A percentile compares a stretch with the other conserved stretches of the same genome.
Conservation (phyloP, 176 grass and related monocot species). For the Sorghum bicolor region DNA sequence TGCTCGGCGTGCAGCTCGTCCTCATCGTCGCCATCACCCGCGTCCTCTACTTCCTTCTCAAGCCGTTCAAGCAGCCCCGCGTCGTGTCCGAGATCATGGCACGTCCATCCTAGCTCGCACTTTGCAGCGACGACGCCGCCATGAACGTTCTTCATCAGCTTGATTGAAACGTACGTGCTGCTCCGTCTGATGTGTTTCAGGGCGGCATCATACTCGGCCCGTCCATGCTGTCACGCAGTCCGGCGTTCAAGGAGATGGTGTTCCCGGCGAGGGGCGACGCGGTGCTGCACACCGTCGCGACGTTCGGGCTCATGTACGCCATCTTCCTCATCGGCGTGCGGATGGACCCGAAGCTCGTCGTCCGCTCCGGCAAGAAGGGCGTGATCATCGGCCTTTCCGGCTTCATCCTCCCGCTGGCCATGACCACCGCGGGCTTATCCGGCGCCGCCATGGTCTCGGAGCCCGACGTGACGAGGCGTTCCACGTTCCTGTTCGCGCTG, state of each 20-base stretch:
- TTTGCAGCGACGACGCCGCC: not conserved
- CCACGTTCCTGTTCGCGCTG: conserved; percentile 49
- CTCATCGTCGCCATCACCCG: conserved; percentile 75
- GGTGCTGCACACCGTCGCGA: conserved; percentile 66
- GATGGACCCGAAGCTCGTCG: conserved; percentile 56
- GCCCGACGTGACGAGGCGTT: conserved; percentile 13
- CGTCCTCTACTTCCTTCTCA: conserved; percentile 61
- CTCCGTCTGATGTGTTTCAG: conserved; percentile 36
- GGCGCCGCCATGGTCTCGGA: conserved; percentile 12
- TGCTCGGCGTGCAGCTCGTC: conserved; percentile 72
- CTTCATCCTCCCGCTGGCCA: conserved; percentile 43
- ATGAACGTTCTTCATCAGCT: not conserved
- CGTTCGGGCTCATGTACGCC: conserved; percentile 74
- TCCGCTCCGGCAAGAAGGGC: conserved; percentile 69
- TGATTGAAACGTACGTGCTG: not conserved
- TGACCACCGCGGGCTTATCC: conserved; percentile 16
- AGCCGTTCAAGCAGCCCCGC: conserved; percentile 74
- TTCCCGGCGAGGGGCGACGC: conserved; percentile 67
- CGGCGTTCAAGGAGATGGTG: conserved; percentile 52
- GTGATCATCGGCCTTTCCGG: conserved; percentile 51
- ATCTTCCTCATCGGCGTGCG: conserved; percentile 88
- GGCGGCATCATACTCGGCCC: conserved; percentile 80
- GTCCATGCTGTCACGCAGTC: conserved; percentile 53
- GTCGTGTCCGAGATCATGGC: conserved; percentile 75
- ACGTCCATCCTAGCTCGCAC: not conserved